phyloP scores from a whole-genome alignment of 2,329 filamentous ascomycete genomes.

The Xylaria sp. region DNA sequence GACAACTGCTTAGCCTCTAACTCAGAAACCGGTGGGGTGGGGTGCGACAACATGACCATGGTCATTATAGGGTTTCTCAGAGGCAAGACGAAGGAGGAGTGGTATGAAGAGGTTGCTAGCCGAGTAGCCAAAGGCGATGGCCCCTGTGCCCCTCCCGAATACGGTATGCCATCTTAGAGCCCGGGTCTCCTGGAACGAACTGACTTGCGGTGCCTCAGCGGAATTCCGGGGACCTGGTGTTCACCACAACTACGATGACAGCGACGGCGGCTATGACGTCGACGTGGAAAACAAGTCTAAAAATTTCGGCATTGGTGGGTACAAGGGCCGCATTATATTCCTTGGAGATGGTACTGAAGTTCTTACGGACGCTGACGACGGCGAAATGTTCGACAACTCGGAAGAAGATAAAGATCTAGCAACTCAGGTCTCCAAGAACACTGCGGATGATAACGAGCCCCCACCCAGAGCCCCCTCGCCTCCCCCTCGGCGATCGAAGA shows the following conservation, averaged over 20 bases:
- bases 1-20: constrained; percentile 98
- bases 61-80: constrained; percentile 86
- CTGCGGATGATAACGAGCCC: constrained; percentile 44
- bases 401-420: constrained; percentile 88
- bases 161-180: constrained; percentile 77
- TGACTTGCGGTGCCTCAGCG: constrained; percentile 63
- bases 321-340: constrained; percentile 89
- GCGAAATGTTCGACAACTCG: constrained; percentile 90
- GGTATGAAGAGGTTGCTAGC: constrained; percentile 95
- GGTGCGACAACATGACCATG: constrained; percentile 99
- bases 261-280: constrained; percentile 79
- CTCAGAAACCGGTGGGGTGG: constrained; percentile 96
- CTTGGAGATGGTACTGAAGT: constrained; percentile 95
- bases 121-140: constrained; percentile 96
- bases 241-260: constrained; percentile 85
- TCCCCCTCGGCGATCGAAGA: constrained; percentile 46
- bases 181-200: constrained; percentile 46
- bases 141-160: constrained; percentile 98
- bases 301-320: constrained; percentile 73
- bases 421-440: constrained; percentile 80
- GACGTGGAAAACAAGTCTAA: constrained; percentile 73
- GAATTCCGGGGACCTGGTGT: constrained; percentile 86
- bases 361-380: constrained; percentile 86
- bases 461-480: constrained; percentile 49
- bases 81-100: constrained; percentile 94